Percentiles rank a stretch among this genome's conserved stretches.
Conservation (phyloP, 2,329 filamentous ascomycete species). For the Paraphaeosphaeria minitans region DNA sequence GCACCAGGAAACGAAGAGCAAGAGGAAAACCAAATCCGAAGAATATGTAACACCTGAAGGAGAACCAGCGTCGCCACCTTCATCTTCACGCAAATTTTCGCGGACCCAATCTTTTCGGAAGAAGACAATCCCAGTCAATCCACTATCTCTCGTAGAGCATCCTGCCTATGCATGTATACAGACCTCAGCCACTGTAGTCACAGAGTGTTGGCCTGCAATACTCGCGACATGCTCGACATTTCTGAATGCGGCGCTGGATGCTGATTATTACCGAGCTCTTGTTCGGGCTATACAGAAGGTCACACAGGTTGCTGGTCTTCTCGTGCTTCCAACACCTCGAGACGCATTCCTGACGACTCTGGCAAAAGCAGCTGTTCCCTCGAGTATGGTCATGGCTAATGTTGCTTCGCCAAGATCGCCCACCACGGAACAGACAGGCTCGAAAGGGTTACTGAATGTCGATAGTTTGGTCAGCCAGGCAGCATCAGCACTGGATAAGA, state of each 20-base stretch:
- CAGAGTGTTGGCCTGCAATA: conserved; percentile 93
- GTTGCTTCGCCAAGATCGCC: conserved; percentile 45
- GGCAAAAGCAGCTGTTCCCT: conserved; percentile 89
- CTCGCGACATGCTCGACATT: conserved; percentile 96
- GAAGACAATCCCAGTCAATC: conserved; percentile 82
- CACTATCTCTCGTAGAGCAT: conserved; percentile 75
- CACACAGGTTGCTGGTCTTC: conserved; percentile 87
- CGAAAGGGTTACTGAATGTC: conserved; percentile 73
- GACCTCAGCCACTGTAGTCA: conserved; percentile 80
- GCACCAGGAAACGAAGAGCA: conserved; percentile 65
- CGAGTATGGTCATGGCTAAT: conserved; percentile 63
- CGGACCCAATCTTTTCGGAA: conserved; percentile 72
- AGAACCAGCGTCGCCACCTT: conserved; percentile 31
- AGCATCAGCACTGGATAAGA: conserved; percentile 62
- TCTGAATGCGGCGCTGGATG: conserved; percentile 86
- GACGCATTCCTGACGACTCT: conserved; percentile 95
- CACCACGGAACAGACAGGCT: conserved; percentile 59
- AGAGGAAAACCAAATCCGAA: conserved; percentile 49
- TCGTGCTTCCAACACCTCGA: conserved; percentile 82
- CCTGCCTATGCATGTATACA: conserved; percentile 72
- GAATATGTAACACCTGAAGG: conserved; percentile 29
- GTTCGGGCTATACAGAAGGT: conserved; percentile 95
- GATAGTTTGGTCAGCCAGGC: conserved; percentile 69
- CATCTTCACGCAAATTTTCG: conserved; percentile 51
- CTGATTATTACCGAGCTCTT: conserved; percentile 89